Conservation (phyloP, 2,329 filamentous ascomycete genomes). For the Conoideocrella luteorostrata region DNA sequence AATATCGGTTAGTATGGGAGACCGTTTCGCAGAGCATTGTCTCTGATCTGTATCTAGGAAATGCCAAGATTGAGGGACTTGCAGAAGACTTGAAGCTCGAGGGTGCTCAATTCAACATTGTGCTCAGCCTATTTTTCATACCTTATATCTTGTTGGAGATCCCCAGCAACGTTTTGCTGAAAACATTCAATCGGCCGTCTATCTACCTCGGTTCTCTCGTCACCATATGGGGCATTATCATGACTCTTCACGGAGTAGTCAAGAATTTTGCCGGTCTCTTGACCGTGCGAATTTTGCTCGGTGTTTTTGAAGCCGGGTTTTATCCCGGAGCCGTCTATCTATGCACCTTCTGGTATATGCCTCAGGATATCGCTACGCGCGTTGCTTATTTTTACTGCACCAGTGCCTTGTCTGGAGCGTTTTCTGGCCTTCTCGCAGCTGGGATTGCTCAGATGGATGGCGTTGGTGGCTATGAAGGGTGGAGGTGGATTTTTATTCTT, state of each 20-base stretch:
- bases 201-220: slow-evolving; percentile 61
- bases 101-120: slow-evolving; percentile 52
- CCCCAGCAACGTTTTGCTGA: slow-evolving; percentile 58
- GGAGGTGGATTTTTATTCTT: slow-evolving; percentile 52
- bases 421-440: slow-evolving; percentile 25
- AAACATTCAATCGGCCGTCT: slow-evolving; percentile 51
- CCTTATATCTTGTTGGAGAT: slow-evolving; percentile 54
- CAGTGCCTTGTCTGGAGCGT: slow-evolving; percentile 39
- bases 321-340: slow-evolving; percentile 23
- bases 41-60: slow-evolving; percentile 16
- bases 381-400: slow-evolving; percentile 22
- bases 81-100: slow-evolving; percentile 37
- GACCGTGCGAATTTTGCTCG: slow-evolving; percentile 20
- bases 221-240: slow-evolving; percentile 34
- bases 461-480: slow-evolving; percentile 45
- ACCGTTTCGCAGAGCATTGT: too few relatives aligned
- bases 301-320: slow-evolving; percentile 28
- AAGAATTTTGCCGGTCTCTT: slow-evolving; percentile 22
- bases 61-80: slow-evolving; percentile 42
- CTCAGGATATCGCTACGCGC: slow-evolving; percentile 18
- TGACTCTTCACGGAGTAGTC: slow-evolving; percentile 21
- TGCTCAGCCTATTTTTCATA: slow-evolving; percentile 52
- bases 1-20: slow-evolving; percentile 35
- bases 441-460: slow-evolving; percentile 17
- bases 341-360: slow-evolving; percentile 24